A percentile compares a stretch with the other conserved stretches of the same genome.
Conservation (phyloP, 768 basidiomycete species). For the Auricularia heimuer region DNA sequence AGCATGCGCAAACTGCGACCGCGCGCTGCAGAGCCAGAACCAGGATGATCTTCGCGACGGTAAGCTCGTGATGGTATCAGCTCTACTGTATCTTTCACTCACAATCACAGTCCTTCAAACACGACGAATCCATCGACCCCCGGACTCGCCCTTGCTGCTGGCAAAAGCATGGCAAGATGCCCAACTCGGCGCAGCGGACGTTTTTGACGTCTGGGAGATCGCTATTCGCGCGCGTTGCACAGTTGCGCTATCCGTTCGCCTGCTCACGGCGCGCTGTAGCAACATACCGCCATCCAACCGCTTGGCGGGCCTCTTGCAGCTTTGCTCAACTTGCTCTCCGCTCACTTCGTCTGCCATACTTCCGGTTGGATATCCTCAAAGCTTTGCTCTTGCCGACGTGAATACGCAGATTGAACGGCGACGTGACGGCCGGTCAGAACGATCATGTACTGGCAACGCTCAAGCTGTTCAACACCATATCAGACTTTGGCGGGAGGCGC, state of each 20-base stretch:
- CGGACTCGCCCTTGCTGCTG: slow-evolving; percentile 51
- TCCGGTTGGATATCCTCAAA: slow-evolving; percentile 54
- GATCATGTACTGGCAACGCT: slow-evolving; percentile 59
- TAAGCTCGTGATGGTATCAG: background rate
- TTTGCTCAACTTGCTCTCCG: slow-evolving; percentile 51
- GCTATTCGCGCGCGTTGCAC: slow-evolving; percentile 35
- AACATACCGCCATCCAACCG: slow-evolving; percentile 31
- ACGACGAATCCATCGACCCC: slow-evolving; percentile 39
- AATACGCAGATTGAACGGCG: slow-evolving; percentile 48
- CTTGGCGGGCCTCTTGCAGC: slow-evolving; percentile 46
- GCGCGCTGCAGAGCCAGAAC: background rate
- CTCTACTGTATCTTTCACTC: background rate
- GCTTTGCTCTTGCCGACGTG: slow-evolving; percentile 45
- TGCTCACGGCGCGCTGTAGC: slow-evolving; percentile 18
- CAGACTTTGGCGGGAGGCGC: slow-evolving; percentile 52
- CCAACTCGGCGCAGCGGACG: slow-evolving; percentile 44
- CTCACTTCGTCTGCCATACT: slow-evolving; percentile 58
- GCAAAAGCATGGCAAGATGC: slow-evolving; percentile 53
- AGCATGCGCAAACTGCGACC: no score
- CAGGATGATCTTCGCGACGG: background rate
- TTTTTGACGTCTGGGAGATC: slow-evolving; percentile 56
- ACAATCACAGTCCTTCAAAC: slow-evolving; percentile 27
- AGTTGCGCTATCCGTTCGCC: background rate
- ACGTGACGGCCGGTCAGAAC: slow-evolving; percentile 49
- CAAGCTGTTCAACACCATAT: slow-evolving; percentile 52